phyloP scores from a whole-genome alignment of 192 early-diverging fungal species.

The Glomus cerebriforme region DNA sequence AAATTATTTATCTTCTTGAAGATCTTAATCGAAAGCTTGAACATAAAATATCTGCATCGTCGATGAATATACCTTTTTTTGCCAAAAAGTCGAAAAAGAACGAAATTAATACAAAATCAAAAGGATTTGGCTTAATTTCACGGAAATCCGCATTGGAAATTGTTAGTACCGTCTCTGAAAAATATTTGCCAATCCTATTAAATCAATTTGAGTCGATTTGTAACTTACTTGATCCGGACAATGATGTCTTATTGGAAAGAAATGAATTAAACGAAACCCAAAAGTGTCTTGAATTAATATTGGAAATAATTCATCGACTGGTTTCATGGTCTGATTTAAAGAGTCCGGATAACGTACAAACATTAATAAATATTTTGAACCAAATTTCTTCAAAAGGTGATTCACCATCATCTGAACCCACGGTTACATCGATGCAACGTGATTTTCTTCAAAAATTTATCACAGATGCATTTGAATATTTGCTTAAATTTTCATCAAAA shows the following conservation, averaged over 20 bases:
- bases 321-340: conserved; percentile 43
- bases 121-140: conserved; percentile 37
- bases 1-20: conserved; percentile 50
- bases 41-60: conserved; percentile 43
- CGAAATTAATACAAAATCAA: conserved; percentile 1
- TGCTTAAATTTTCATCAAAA: conserved; percentile 39
- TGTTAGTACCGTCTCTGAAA: conserved; percentile 36
- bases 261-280: background rate
- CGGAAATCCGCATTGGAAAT: conserved; percentile 42
- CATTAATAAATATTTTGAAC: conserved; percentile 24
- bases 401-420: background rate
- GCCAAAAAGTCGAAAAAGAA: conserved; percentile 38
- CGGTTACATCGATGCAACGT: background rate
- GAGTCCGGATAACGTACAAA: conserved; percentile 35
- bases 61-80: conserved; percentile 29
- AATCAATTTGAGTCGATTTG: conserved; percentile 18
- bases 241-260: conserved; percentile 27
- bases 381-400: background rate
- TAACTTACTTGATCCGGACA: conserved; percentile 20
- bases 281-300: conserved; percentile 30
- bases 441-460: conserved; percentile 32
- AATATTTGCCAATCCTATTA: conserved; percentile 3
- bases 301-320: conserved; percentile 37
- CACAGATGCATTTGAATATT: conserved; percentile 39
- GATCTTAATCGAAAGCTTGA: conserved; percentile 52